Conservation (phyloP, 2,329 filamentous ascomycete species). For the Ophiocordyceps unilateralis region DNA sequence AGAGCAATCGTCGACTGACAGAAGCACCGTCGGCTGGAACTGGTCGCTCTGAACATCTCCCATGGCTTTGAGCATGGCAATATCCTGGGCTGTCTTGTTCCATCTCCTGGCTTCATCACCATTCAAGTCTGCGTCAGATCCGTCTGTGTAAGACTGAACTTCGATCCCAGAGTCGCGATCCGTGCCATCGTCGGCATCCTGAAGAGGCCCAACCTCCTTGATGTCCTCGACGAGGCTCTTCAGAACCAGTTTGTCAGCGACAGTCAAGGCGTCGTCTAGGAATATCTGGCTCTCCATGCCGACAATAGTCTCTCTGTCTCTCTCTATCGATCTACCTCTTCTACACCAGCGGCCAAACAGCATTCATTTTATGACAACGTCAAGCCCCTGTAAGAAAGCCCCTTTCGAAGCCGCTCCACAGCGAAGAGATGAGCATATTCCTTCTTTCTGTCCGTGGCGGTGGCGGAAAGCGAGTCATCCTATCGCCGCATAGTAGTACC, state of each 20-base stretch:
- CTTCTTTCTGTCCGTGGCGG: background rate
- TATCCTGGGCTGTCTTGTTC: constrained; percentile 2
- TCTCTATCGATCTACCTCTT: background rate
- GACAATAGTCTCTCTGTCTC: background rate
- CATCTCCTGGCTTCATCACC: background rate
- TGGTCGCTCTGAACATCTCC: constrained; percentile 21
- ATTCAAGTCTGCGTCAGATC: constrained; percentile 1
- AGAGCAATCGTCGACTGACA: constrained; percentile 20
- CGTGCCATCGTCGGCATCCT: no score
- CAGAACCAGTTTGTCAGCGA: constrained; percentile 22
- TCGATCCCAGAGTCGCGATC: constrained; percentile 4
- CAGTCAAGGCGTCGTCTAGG: constrained; percentile 22
- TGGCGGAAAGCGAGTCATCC: background rate
- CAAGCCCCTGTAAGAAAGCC: background rate
- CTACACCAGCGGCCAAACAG: background rate
- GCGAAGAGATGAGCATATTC: background rate
- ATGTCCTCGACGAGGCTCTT: constrained; percentile 22
- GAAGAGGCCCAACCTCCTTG: background rate
- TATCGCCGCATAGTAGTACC: background rate
- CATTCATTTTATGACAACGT: background rate
- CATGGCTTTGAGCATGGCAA: constrained; percentile 20
- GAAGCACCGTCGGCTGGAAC: constrained; percentile 30
- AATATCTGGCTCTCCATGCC: constrained; percentile 12
- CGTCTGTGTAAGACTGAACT: background rate
- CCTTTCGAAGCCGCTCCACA: background rate